Base-by-base conservation (phyloP, 2,329 filamentous ascomycete genomes). In the Ploettnerulaceae sp. region DNA sequence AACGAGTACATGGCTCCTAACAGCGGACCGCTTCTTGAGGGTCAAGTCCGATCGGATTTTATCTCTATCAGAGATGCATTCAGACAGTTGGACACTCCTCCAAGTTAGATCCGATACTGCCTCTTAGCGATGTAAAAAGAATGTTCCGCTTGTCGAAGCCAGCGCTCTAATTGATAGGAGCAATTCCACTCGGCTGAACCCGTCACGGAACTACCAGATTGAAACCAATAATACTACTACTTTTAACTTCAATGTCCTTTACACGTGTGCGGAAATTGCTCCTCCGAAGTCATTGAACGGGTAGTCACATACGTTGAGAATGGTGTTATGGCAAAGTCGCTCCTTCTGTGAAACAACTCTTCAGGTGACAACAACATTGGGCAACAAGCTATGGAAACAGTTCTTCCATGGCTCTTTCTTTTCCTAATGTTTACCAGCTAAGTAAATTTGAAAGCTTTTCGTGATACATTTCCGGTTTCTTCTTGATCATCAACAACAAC, bases 1-100 rank as follows among this genome's bases (percentile, higher is more conserved):
- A 26, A 49, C 18, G 22, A 33, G 26, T 48, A 48, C 34, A 35
- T 34, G 17, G 29, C 29, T 41, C 28, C 38, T 41, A 41, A 38
- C 37, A 40, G 26, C 26, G 37, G 37, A 40, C 15, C 11, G 37
- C 35, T 40, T 40, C 37, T 20, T 40, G 37, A 22, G 26, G 18
- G 15, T 32, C 37, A 31, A 14, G 26, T 40, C 37, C 37, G 37
- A 40, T 32, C 37, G 26, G 37, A 40, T 31, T 32, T 29, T 31
- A 22, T 20, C 25, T 40, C 37, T 14, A 40, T 40, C 26, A 29
- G 37, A 40, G 37, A 40, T 22, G 37, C 37, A 34, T 35, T 43
- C 21, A 43, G 40, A 33, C 40, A 25, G 29, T 28, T 35, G 28
- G 31, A n/a, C n/a, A 38, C 35, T 38, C 35, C 21, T 38, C 22